phyloP scores from a whole-genome alignment of 2,329 filamentous ascomycete species.

The Fusarium austroafricanum region DNA sequence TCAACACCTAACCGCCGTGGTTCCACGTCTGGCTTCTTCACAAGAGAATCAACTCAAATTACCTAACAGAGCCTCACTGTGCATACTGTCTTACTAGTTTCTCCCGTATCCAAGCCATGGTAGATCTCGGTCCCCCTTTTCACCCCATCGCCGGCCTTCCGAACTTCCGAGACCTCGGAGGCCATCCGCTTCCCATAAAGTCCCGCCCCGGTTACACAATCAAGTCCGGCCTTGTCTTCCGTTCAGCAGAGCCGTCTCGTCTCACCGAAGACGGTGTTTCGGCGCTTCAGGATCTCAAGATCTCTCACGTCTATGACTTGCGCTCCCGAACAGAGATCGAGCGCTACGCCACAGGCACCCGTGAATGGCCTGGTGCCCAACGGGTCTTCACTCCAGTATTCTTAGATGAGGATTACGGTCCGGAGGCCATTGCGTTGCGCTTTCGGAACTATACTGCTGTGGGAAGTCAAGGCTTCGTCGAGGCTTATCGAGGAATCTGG shows the following conservation, averaged over 20 bases:
- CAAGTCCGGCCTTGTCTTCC: constrained; percentile 69
- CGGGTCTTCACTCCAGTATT: constrained; percentile 74
- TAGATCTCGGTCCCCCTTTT: constrained; percentile 58
- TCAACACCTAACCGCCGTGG: constrained; percentile 1
- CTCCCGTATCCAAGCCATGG: constrained; percentile 18
- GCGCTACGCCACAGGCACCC: constrained; percentile 50
- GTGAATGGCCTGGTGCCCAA: constrained; percentile 57
- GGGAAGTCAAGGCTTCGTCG: constrained; percentile 69
- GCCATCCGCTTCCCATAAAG: constrained; percentile 61
- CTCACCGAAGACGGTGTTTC: constrained; percentile 65
- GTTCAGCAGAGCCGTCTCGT: constrained; percentile 73
- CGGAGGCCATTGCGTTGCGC: constrained; percentile 70
- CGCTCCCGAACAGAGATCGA: constrained; percentile 71
- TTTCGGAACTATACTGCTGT: constrained; percentile 69
- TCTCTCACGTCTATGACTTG: constrained; percentile 76
- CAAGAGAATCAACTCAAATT: not conserved
- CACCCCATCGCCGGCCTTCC: constrained; percentile 66
- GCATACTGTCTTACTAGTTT: not conserved
- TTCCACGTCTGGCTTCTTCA: not conserved
- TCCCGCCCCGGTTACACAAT: constrained; percentile 67
- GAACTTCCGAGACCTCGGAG: constrained; percentile 77
- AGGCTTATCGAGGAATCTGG: constrained; percentile 73
- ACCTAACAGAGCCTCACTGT: too few species aligned
- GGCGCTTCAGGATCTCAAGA: constrained; percentile 65
- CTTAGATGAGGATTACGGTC: constrained; percentile 67